Evolutionary conservation across 495 filamentous ascomycete species (phyloP), one percentile per base, ranked within the genome.

Genomic region (Penicillium arizonense): DNA sequence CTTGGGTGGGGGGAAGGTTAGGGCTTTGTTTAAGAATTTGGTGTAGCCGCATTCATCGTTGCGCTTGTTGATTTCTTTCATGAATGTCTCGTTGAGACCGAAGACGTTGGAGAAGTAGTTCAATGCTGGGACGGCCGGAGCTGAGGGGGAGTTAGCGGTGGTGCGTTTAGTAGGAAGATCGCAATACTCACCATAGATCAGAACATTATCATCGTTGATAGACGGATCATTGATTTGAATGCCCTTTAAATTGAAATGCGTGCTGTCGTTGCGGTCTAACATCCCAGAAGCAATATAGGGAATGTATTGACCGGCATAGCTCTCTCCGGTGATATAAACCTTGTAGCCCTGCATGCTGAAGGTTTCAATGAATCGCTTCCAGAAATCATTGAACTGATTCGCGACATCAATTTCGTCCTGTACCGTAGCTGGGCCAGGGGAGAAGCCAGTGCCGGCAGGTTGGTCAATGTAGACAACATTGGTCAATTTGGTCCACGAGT

Each of bases 251-350:
- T 90, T 76, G 63, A 82, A 89, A 60, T 89, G 86, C 2, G 60
- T 73, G 2, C 69, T 84, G 61, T 94, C 79, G 14, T 90, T 82
- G 37, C 73, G 75, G 49, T 88, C 79, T 58, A 93, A 71, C 76
- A 94, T 87, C 8, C 83, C 85, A 57, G 81, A 78, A 1, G 88
- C 84, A 43, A 95, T 86, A 60, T 93, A 95, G 0, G 90, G 87
- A 34, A 90, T 84, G 57, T 92, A 95, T 50, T 76, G 76, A 5
- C 90, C 90, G 18, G 86, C 88, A 61, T 90, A 87, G 37, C 80
- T 85, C 59, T 89, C 86, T 0, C 86, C 87, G 2, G 85, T 78
- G 45, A 90, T 77, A 56, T 86, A 91, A 2, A 89, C 78, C 53
- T 84, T 85, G 54, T 76, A 79, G 8, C 74, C 71, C 14, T 88